Evolutionary conservation across 75 land plant genomes (phyloP).

Genomic region (Sequoiadendron giganteum): DNA sequence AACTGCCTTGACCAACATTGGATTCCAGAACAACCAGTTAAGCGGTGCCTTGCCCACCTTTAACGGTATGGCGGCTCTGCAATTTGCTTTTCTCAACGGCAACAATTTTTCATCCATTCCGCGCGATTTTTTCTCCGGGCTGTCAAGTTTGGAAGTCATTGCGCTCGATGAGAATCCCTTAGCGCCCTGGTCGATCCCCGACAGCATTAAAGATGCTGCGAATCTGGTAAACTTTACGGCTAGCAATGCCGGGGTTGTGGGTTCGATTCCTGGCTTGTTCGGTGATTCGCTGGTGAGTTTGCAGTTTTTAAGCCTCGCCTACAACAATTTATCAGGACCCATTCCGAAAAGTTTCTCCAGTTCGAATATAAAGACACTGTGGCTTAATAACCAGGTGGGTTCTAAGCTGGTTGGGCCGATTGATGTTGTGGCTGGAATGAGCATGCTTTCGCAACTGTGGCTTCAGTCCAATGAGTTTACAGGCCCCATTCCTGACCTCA

Average conservation of each 20-base stretch:
- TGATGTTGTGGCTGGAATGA: constrained; percentile 51
- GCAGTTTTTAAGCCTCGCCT: constrained; percentile 38
- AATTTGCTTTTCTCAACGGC: constrained; percentile 31
- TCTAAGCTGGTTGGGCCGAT: constrained; percentile 45
- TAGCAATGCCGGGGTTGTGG: constrained; percentile 35
- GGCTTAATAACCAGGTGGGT: constrained; percentile 64
- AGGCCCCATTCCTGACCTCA: constrained; percentile 66
- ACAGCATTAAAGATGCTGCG: constrained; percentile 15
- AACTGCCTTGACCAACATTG: constrained; percentile 39
- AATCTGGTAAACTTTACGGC: constrained; percentile 52
- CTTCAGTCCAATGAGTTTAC: constrained; percentile 69
- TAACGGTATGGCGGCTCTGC: constrained; percentile 33
- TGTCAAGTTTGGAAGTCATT: constrained; percentile 22
- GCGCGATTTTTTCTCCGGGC: constrained; percentile 46
- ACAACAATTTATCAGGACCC: constrained; percentile 49
- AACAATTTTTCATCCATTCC: constrained; percentile 59
- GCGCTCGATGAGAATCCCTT: constrained; percentile 56
- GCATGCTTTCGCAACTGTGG: constrained; percentile 50
- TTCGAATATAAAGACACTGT: constrained; percentile 37
- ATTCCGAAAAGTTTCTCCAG: constrained; percentile 41
- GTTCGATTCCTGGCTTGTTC: constrained; percentile 50
- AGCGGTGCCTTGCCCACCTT: constrained; percentile 65
- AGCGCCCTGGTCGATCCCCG: constrained; percentile 45
- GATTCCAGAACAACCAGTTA: constrained; percentile 52
- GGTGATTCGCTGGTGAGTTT: constrained; percentile 31